Evolutionary conservation across 2,329 filamentous ascomycete species (phyloP).

Genomic region (Botrytis paeoniae): DNA sequence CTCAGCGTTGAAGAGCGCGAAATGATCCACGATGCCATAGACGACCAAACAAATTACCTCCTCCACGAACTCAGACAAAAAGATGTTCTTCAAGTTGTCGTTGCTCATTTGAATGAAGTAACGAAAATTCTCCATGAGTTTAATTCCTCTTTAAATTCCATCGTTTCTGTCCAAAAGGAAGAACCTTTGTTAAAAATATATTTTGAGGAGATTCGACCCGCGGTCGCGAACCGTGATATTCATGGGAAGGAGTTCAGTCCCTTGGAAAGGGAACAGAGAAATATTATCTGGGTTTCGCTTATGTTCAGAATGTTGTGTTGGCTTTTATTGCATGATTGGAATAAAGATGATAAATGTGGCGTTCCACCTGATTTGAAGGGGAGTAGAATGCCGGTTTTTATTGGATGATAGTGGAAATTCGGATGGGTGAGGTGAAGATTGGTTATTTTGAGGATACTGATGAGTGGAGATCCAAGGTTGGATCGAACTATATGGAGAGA

Average conservation of each 20-base stretch:
- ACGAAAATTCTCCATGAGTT: conserved; percentile 48
- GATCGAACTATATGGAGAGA: background rate
- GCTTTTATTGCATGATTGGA: conserved; percentile 56
- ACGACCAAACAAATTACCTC: conserved; percentile 29
- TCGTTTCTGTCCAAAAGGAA: conserved; percentile 48
- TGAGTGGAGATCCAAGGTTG: background rate
- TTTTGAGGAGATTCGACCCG: conserved; percentile 45
- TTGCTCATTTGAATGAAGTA: conserved; percentile 32
- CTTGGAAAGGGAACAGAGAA: conserved; percentile 26
- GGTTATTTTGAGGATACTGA: background rate
- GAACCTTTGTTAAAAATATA: conserved; percentile 52
- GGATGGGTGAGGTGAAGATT: background rate
- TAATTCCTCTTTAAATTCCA: conserved; percentile 35
- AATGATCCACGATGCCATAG: conserved; percentile 33
- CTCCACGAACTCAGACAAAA: conserved; percentile 24
- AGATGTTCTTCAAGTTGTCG: conserved; percentile 31
- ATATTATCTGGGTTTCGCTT: conserved; percentile 53
- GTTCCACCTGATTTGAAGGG: conserved; percentile 53
- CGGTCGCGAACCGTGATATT: conserved; percentile 41
- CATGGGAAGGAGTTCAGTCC: conserved; percentile 24
- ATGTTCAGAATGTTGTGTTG: conserved; percentile 58
- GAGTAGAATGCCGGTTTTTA: conserved; percentile 55
- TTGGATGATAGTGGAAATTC: conserved; percentile 39
- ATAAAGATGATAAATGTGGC: conserved; percentile 52
- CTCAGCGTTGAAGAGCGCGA: conserved; percentile 31